Conservation (phyloP, 306 rosid genomes). For the Benincasa hispida region DNA sequence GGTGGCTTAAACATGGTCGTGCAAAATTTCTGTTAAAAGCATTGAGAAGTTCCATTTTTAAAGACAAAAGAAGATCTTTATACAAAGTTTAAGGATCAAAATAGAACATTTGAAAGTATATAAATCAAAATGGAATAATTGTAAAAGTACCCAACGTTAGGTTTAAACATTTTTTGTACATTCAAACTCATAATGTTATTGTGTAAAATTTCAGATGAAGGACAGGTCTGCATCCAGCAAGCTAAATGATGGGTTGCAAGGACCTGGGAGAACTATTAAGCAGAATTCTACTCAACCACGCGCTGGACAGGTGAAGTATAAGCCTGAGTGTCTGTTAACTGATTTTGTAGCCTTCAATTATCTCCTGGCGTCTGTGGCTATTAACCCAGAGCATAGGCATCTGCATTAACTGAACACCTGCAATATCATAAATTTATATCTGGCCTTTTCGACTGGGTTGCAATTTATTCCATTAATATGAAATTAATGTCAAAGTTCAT, state of each 20-base stretch:
- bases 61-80: neutral
- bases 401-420: neutral
- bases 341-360: neutral
- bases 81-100: neutral
- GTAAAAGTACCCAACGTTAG: neutral
- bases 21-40: neutral
- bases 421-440: neutral
- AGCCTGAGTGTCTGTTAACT: neutral
- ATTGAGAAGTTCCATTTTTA: neutral
- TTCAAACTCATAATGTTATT: constrained; percentile 7
- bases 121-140: neutral
- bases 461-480: neutral
- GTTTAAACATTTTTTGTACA: neutral
- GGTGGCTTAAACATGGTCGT: neutral
- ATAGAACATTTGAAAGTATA: neutral
- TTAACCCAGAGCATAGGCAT: neutral
- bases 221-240: constrained; percentile 34
- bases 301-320: constrained; percentile 39
- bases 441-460: neutral
- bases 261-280: constrained; percentile 34
- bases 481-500: neutral
- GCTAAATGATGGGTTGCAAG: constrained; percentile 33
- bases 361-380: neutral
- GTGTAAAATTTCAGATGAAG: constrained; percentile 33
- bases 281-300: constrained; percentile 36